phyloP scores from a whole-genome alignment of 495 filamentous ascomycete species.

The Penicillium goetzii region DNA sequence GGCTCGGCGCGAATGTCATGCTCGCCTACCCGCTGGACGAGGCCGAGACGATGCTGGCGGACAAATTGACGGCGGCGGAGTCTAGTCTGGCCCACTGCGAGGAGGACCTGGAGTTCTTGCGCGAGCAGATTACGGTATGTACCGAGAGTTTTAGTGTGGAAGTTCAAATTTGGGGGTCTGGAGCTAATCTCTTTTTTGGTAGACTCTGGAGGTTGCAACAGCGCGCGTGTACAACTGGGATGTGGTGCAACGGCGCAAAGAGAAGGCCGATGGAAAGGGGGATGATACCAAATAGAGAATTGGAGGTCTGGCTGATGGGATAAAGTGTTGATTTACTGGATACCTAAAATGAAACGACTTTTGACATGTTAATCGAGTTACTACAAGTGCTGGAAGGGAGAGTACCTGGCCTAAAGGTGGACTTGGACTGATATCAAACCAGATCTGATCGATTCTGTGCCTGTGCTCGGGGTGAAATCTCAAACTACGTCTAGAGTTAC shows the following conservation, averaged over 20 bases:
- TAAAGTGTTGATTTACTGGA: neutral
- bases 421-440: too few species aligned
- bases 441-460: too few species aligned
- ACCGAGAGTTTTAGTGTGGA: neutral
- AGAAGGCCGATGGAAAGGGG: constrained; percentile 69
- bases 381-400: neutral
- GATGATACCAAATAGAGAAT: constrained; percentile 37
- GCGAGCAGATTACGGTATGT: constrained; percentile 93
- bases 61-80: constrained; percentile 80
- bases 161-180: neutral
- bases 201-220: constrained; percentile 96
- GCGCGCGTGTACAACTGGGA: constrained; percentile 99
- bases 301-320: neutral
- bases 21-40: constrained; percentile 88
- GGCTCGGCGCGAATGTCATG: constrained; percentile 99
- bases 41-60: constrained; percentile 75
- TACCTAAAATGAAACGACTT: constrained; percentile 6
- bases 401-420: too few species aligned
- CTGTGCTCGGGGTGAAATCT: too few species aligned
- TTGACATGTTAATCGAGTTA: neutral
- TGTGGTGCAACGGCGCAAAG: constrained; percentile 89
- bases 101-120: constrained; percentile 93
- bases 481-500: too few species aligned
- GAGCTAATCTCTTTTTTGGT: constrained; percentile 8
- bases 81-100: constrained; percentile 81